Evolutionary conservation across 805 yeast species (phyloP).

Genomic region (Candida loeiensis): DNA sequence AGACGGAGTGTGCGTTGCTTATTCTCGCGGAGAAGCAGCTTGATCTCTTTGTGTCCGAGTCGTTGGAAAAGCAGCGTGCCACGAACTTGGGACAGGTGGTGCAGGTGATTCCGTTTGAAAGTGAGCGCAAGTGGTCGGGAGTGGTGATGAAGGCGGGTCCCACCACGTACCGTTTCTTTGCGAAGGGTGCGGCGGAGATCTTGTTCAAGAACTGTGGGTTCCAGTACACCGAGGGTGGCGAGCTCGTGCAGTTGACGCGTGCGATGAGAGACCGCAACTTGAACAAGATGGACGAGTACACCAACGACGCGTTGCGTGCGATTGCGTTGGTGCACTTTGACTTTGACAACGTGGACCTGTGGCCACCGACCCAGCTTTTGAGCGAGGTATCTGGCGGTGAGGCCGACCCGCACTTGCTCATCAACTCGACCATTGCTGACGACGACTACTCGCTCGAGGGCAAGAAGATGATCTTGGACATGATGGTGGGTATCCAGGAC

Average conservation of each 20-base stretch:
- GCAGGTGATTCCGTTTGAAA: slow-evolving; percentile 86
- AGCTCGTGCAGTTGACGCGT: slow-evolving; percentile 25
- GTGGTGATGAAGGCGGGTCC: slow-evolving; percentile 51
- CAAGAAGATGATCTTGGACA: slow-evolving; percentile 51
- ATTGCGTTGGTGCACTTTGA: slow-evolving; percentile 84
- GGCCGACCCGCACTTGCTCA: slow-evolving; percentile 39
- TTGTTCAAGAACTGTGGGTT: slow-evolving; percentile 59
- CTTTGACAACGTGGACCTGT: slow-evolving; percentile 41
- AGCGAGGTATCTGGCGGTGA: slow-evolving; percentile 26
- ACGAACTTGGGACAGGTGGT: slow-evolving; percentile 36
- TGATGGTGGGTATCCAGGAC: slow-evolving; percentile 90
- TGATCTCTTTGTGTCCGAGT: slow-evolving; percentile 37
- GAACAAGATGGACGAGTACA: slow-evolving; percentile 49
- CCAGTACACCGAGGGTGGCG: slow-evolving; percentile 29
- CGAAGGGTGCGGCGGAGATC: slow-evolving; percentile 96
- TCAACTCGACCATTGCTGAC: slow-evolving; percentile 25
- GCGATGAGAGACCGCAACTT: slow-evolving; percentile 24
- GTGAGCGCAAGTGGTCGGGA: slow-evolving; percentile 91
- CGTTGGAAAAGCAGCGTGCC: slow-evolving; percentile 42
- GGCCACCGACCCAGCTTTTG: slow-evolving; percentile 66
- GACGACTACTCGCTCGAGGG: slow-evolving; percentile 14
- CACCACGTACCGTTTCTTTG: slow-evolving; percentile 53
- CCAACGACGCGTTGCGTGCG: slow-evolving; percentile 80
- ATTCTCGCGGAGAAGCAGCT: slow-evolving; percentile 60
- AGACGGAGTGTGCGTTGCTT: slow-evolving; percentile 89